Conservation (phyloP, 805 yeast species). For the Pichia membranifaciens region DNA sequence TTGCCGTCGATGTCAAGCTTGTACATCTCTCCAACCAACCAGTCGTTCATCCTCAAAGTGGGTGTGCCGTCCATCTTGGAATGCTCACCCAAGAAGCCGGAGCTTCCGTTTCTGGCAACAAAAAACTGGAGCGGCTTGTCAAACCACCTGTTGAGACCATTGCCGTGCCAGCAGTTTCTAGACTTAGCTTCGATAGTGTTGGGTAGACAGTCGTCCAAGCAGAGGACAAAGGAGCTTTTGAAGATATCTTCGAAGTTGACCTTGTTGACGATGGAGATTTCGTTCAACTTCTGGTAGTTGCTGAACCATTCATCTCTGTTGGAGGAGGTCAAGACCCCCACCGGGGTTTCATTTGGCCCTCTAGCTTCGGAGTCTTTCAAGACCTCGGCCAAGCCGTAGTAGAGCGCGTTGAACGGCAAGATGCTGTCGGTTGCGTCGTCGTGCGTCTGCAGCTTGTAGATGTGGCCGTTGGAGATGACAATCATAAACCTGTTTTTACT, state of each 20-base stretch:
- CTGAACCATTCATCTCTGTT: constrained; percentile 79
- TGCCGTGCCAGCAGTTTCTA: constrained; percentile 89
- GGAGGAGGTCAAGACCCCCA: constrained; percentile 77
- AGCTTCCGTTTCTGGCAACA: constrained; percentile 72
- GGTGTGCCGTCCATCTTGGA: constrained; percentile 98
- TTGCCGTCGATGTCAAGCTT: constrained; percentile 16
- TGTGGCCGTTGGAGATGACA: constrained; percentile 70
- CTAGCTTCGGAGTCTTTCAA: constrained; percentile 31
- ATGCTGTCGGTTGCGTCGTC: constrained; percentile 35
- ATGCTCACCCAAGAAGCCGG: constrained; percentile 95
- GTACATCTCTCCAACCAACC: constrained; percentile 43
- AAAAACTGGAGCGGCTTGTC: constrained; percentile 89
- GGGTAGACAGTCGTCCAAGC: constrained; percentile 71
- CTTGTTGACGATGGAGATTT: constrained; percentile 52
- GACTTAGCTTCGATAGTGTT: constrained; percentile 78
- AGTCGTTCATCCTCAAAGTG: constrained; percentile 81
- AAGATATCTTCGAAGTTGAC: constrained; percentile 61
- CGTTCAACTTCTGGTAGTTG: constrained; percentile 50
- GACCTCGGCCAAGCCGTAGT: constrained; percentile 55
- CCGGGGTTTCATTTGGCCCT: constrained; percentile 42
- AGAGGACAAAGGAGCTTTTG: constrained; percentile 72
- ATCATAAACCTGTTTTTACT: constrained; percentile 59
- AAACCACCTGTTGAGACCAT: constrained; percentile 86
- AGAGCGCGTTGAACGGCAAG: constrained; percentile 43
- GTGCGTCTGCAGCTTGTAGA: constrained; percentile 71